Base-by-base conservation (phyloP, 306 rosid genomes). In the Inga leiocalycina region DNA sequence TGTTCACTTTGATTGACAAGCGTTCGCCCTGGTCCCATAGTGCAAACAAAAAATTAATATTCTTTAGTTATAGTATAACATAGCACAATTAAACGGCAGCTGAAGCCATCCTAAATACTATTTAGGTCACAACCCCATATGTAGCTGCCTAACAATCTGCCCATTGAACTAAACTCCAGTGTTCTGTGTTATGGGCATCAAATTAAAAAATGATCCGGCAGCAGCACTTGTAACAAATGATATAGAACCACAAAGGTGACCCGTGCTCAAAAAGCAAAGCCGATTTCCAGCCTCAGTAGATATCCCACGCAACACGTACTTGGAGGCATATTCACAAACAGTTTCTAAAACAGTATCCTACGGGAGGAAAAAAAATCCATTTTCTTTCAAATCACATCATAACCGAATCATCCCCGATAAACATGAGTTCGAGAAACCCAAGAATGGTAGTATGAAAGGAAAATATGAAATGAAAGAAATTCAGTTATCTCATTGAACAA, bases 1-100 rank as follows among this genome's bases (percentile, higher is more conserved):
- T 91, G 88, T 91, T 91, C 87, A 91, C 95, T 88, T 91, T 91
- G 83, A 91, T 86, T 32, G 68, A 20, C 73, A 91, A 86, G 54
- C 43, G 43, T 10, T 88, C 88, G 0, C 91, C 93, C 95, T 91
- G 88, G 35, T 67, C 46, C 65, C 65, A 66, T 46, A 12, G 57
- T 20, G 24, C 48, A 62, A 64, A 30, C 62, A 65, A 78, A 48
- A n/a, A 78, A 46, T 64, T 10, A 32, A 11, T 44, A 78, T 44
- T 17, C 69, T 48, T 77, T 76, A 84, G 66, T 44, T 10, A 1
- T 48, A 48, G 17, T 37, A 37, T 39, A 39, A 27, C 3, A 44
- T 14, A 12, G 17, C 22, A 14, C 19, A 59, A 34, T 10, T 2
- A 57, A 65, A 17, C 37, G 22, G 70, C 70, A 73, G 43, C 62